phyloP scores from a whole-genome alignment of 176 grass and related monocot species.

The Oryza officinalis region DNA sequence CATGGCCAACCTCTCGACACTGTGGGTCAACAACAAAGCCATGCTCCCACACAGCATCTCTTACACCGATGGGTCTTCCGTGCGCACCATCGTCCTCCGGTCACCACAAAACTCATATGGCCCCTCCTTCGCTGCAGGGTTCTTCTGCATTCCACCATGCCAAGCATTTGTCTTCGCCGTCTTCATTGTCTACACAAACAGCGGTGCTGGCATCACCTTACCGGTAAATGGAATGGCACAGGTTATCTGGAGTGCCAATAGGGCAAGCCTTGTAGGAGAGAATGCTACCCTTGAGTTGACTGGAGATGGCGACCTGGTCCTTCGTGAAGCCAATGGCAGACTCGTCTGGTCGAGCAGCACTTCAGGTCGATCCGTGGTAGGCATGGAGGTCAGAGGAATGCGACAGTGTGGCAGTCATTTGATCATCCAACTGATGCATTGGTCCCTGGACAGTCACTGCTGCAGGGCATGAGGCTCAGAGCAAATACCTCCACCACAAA shows the following conservation, averaged over 20 bases:
- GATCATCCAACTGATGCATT: not conserved
- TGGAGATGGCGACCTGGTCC: not conserved
- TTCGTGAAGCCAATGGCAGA: slow-evolving; percentile 17
- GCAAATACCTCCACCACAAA: slow-evolving; percentile 21
- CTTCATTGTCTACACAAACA: slow-evolving; percentile 11
- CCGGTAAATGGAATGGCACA: not conserved
- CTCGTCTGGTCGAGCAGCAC: slow-evolving; percentile 15
- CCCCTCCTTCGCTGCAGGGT: not conserved
- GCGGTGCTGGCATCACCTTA: not conserved
- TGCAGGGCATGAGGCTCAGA: not conserved
- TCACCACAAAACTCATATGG: not conserved
- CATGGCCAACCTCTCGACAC: not conserved
- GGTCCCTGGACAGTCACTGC: slow-evolving; percentile 10
- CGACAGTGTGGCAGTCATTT: slow-evolving; percentile 14
- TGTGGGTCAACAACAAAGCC: not conserved
- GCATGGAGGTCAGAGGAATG: not conserved
- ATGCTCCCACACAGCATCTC: not conserved
- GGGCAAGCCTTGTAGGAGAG: not conserved
- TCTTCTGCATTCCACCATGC: slow-evolving; percentile 12
- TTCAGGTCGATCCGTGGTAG: not conserved
- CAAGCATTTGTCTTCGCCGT: not conserved
- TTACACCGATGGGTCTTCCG: accelerated
- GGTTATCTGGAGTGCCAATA: not conserved
- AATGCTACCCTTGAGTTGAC: slow-evolving; percentile 30
- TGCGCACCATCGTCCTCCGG: not conserved